phyloP scores from a whole-genome alignment of 2,329 filamentous ascomycete species.

The Phaeosphaeriaceae sp. region DNA sequence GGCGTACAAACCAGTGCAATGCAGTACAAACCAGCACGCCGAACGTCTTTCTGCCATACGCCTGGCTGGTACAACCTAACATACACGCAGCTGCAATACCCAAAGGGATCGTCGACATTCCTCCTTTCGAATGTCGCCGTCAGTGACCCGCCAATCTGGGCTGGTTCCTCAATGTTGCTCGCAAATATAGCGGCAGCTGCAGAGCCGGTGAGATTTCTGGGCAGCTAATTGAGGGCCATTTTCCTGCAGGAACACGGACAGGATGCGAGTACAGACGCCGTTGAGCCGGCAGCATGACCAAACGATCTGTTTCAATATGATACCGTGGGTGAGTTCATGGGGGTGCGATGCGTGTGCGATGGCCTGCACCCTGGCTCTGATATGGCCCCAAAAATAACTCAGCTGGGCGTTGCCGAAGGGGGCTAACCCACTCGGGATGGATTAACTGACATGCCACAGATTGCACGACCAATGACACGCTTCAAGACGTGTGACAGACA shows the following conservation, averaged over 20 bases:
- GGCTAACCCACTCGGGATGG: conserved; percentile 9
- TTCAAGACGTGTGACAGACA: conserved; percentile 7
- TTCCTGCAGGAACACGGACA: conserved; percentile 19
- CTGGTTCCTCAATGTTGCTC: conserved; percentile 3
- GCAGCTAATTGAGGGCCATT: conserved; percentile 21
- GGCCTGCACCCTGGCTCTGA: conserved; percentile 14
- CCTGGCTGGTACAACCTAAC: conserved; percentile 1
- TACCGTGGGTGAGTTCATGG: conserved; percentile 12
- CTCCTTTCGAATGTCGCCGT: not conserved
- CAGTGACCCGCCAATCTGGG: conserved; percentile 6
- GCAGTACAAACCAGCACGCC: conserved; percentile 12
- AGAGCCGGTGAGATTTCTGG: conserved; percentile 15
- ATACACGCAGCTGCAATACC: not conserved
- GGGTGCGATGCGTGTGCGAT: conserved; percentile 8
- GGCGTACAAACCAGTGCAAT: conserved; percentile 13
- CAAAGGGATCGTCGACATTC: not conserved
- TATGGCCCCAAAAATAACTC: conserved; percentile 42
- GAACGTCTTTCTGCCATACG: not conserved
- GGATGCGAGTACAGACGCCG: conserved; percentile 12
- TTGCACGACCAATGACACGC: conserved; percentile 18
- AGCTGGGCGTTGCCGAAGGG: conserved; percentile 14
- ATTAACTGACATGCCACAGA: conserved; percentile 9
- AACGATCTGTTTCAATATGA: conserved; percentile 12
- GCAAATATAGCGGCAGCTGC: conserved; percentile 25
- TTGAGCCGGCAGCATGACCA: conserved; percentile 14